phyloP scores from a whole-genome alignment of 2,329 filamentous ascomycete genomes.

The Chaetomiaceae sp. region DNA sequence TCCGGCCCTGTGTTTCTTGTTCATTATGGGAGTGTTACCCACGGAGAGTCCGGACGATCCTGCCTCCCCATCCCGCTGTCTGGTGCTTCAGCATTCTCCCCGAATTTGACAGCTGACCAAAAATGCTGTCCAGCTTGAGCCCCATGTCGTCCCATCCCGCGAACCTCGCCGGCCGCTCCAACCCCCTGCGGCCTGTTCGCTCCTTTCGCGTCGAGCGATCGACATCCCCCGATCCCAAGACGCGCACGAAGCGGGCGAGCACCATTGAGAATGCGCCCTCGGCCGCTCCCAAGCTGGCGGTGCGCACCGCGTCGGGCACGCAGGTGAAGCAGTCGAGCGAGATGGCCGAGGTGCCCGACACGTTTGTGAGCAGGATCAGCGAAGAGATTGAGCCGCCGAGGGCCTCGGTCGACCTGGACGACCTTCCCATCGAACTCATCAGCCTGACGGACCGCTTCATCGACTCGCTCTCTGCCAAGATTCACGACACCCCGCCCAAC shows the following conservation, averaged over 20 bases:
- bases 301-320: conserved; percentile 16
- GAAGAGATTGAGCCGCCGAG: conserved; percentile 45
- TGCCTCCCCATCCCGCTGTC: too few relatives aligned
- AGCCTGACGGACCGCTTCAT: conserved; percentile 91
- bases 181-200: conserved; percentile 26
- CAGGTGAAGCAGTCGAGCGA: conserved; percentile 5
- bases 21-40: conserved; percentile 5
- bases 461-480: conserved; percentile 79
- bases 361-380: conserved; percentile 42
- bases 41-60: not conserved
- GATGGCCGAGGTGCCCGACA: conserved; percentile 23
- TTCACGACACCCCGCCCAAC: conserved; percentile 75
- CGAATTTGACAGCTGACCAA: conserved; percentile 21
- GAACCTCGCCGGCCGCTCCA: conserved; percentile 21
- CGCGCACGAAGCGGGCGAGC: conserved; percentile 39
- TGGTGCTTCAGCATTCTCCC: too few relatives aligned
- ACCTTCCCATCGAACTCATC: conserved; percentile 88
- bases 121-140: conserved; percentile 26
- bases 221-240: conserved; percentile 14
- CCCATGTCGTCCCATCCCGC: conserved; percentile 26
- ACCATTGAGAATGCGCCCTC: conserved; percentile 39
- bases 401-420: conserved; percentile 68
- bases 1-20: not conserved
- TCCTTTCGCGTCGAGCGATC: conserved; percentile 24
- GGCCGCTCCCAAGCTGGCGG: conserved; percentile 15